Percentiles rank a stretch among this genome's conserved stretches.
These are phyloP conservation scores for Candida sojae DNA, from an alignment of 1,139 yeast genomes.

Conservation along the genomic window DNA sequence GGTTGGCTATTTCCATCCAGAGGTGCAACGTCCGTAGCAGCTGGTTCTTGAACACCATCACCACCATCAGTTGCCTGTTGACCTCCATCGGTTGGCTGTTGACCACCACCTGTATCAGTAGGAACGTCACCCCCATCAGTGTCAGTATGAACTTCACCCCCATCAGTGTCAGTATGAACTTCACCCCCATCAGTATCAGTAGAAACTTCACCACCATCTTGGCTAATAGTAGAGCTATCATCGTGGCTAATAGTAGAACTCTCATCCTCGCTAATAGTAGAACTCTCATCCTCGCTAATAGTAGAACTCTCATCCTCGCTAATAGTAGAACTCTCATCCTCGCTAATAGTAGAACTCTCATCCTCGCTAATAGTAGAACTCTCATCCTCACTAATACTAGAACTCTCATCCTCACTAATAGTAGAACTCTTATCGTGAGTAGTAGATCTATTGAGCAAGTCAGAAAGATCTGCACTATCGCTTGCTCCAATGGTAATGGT, in stretches of 20 bases:
- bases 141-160: background rate
- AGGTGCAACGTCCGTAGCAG: too few relatives aligned
- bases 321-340: too few relatives aligned
- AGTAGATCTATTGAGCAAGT: background rate
- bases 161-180: too few relatives aligned
- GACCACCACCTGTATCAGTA: too few relatives aligned
- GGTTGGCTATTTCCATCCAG: too few relatives aligned
- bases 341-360: background rate
- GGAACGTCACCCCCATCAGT: too few relatives aligned
- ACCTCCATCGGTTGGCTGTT: too few relatives aligned
- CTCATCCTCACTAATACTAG: background rate
- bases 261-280: too few relatives aligned
- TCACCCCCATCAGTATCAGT: too few relatives aligned
- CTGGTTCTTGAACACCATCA: too few relatives aligned
- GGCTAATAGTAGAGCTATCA: background rate
- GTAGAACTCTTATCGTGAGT: background rate
- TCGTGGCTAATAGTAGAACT: background rate
- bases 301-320: background rate
- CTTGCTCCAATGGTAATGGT: constrained; percentile 1
- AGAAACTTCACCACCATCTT: too few relatives aligned
- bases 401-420: background rate
- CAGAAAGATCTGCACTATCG: background rate
- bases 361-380: background rate
- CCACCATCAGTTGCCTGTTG: too few relatives aligned
- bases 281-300: background rate